Conservation (phyloP, 129 eudicot species). For the Chrysanthemum makinoi region DNA sequence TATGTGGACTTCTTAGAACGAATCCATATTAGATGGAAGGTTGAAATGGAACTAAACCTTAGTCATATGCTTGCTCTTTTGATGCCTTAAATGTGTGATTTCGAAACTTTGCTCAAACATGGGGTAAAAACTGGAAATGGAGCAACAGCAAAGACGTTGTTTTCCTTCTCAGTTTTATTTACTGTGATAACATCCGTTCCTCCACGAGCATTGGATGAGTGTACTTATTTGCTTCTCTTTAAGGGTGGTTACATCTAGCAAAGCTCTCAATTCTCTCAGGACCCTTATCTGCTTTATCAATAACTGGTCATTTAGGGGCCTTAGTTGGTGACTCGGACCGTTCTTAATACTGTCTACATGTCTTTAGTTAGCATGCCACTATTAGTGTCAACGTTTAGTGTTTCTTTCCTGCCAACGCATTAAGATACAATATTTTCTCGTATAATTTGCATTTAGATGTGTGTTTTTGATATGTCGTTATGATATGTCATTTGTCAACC, state of each 20-base stretch:
- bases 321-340: neutral
- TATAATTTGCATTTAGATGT: conserved; percentile 4
- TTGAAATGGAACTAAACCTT: neutral
- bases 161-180: neutral
- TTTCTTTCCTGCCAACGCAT: conserved; percentile 7
- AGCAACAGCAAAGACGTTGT: neutral
- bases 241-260: too few relatives aligned
- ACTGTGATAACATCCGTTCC: too few relatives aligned
- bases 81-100: neutral
- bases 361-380: neutral
- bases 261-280: too few relatives aligned
- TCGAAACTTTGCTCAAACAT: neutral
- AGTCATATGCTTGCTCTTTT: neutral
- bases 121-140: neutral
- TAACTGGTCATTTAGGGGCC: too few relatives aligned
- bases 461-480: conserved; percentile 10
- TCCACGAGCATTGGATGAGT: too few relatives aligned
- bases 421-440: neutral
- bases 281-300: too few relatives aligned
- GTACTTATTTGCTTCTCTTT: too few relatives aligned
- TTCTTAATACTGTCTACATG: neutral
- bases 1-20: neutral
- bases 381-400: neutral
- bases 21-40: conserved; percentile 10
- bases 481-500: neutral